These are phyloP conservation scores for Hypoxylon intermedium DNA, from an alignment of 495 filamentous ascomycete species.

Conservation along the genomic window DNA sequence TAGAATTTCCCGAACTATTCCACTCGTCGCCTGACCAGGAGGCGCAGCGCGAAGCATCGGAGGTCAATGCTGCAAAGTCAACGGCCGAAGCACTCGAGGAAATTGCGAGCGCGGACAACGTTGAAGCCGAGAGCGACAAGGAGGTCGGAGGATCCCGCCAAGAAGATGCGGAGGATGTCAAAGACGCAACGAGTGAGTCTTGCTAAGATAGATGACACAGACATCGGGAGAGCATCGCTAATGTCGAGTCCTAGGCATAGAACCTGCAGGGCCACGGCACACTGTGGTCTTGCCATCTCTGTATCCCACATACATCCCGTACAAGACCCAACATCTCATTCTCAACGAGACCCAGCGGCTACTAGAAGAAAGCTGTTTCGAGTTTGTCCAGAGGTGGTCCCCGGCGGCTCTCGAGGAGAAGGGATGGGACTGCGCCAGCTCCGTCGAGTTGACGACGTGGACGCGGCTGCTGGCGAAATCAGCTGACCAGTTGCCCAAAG, in stretches of 20 bases:
- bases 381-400: constrained; percentile 47
- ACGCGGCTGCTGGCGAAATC: constrained; percentile 35
- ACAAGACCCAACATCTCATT: constrained; percentile 50
- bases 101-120: constrained; percentile 29
- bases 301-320: constrained; percentile 52
- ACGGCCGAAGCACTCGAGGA: constrained; percentile 40
- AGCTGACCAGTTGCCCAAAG: constrained; percentile 39
- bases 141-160: constrained; percentile 3
- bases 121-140: constrained; percentile 12
- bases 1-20: constrained; percentile 47
- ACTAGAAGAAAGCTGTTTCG: constrained; percentile 53
- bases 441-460: constrained; percentile 52
- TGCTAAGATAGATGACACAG: neutral
- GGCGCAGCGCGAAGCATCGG: constrained; percentile 36
- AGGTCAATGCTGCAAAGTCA: constrained; percentile 39
- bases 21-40: constrained; percentile 34
- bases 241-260: too few relatives aligned
- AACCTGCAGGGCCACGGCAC: constrained; percentile 8
- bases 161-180: constrained; percentile 4
- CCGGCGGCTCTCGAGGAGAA: constrained; percentile 40
- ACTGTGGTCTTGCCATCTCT: constrained; percentile 32
- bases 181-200: constrained; percentile 3
- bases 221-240: too few relatives aligned
- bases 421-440: constrained; percentile 47
- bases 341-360: constrained; percentile 47